phyloP scores from a whole-genome alignment of 345 rosid species.

The Corymbia maculata region DNA sequence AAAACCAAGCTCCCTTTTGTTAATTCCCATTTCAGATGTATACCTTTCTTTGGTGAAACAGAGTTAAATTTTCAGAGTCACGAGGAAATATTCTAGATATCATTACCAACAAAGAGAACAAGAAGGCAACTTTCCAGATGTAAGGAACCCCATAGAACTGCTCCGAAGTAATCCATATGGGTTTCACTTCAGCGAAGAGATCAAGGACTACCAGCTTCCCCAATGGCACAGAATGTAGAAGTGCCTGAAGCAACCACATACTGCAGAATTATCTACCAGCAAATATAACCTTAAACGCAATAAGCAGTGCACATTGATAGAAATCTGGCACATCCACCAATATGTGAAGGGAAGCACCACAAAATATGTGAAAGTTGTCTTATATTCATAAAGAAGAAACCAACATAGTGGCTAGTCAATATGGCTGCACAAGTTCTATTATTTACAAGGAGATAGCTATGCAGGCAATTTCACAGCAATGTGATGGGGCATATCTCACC shows the following conservation, averaged over 20 bases:
- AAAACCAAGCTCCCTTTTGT: background rate
- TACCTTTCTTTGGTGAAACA: background rate
- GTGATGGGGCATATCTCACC: constrained; percentile 18
- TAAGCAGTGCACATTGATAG: background rate
- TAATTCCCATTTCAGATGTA: background rate
- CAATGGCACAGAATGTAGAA: constrained; percentile 58
- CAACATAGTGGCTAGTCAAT: background rate
- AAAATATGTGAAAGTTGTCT: background rate
- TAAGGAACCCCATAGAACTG: constrained; percentile 74
- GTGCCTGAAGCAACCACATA: constrained; percentile 32
- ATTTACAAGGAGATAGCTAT: background rate
- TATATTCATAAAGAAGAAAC: background rate
- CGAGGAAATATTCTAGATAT: background rate
- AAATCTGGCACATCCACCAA: background rate
- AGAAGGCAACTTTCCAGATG: constrained; percentile 44
- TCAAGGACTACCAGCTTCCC: constrained; percentile 69
- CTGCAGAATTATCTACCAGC: background rate
- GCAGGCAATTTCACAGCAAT: background rate
- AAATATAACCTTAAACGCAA: background rate
- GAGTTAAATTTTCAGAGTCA: background rate
- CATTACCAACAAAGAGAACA: background rate
- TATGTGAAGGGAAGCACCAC: background rate
- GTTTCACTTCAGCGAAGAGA: constrained; percentile 68
- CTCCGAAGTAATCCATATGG: constrained; percentile 53
- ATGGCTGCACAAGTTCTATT: background rate